A percentile compares a stretch with the other conserved stretches of the same genome.
These are phyloP conservation scores for Gracilaria gracilis DNA, from an alignment of 23 red algal species.

Conservation along the genomic window DNA sequence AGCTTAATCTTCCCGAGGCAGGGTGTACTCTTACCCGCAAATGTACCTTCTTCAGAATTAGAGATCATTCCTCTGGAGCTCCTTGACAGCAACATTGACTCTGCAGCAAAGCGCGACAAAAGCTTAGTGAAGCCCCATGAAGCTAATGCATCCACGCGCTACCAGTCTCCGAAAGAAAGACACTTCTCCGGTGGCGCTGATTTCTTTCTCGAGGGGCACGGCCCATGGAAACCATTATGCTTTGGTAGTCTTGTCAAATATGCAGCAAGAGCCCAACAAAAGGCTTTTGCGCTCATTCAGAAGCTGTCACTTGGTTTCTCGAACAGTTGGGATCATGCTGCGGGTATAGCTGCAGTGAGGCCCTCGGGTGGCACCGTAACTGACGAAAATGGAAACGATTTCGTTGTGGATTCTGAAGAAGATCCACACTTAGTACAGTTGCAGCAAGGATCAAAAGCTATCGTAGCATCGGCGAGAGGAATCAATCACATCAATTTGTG, in stretches of 20 bases:
- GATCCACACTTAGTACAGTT: neutral
- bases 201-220: conserved; percentile 6
- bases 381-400: conserved; percentile 29
- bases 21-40: conserved; percentile 13
- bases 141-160: neutral
- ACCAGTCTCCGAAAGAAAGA: neutral
- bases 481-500: conserved; percentile 20
- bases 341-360: conserved; percentile 45
- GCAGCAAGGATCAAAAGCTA: neutral
- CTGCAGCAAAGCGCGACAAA: neutral
- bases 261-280: conserved; percentile 34
- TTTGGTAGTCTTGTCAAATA: conserved; percentile 62
- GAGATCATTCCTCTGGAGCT: conserved; percentile 16
- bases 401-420: neutral
- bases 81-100: too few relatives aligned
- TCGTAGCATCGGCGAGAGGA: conserved; percentile 35
- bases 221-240: conserved; percentile 46
- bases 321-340: conserved; percentile 47
- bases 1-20: conserved; percentile 10
- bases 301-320: neutral
- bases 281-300: conserved; percentile 30
- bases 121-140: neutral
- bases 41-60: neutral
- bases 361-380: conserved; percentile 38
- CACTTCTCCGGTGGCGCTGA: conserved; percentile 33